Evolutionary conservation across 768 basidiomycete species (phyloP), one percentile per base, ranked within the genome.

Genomic region (Pulveroboletus sp.): DNA sequence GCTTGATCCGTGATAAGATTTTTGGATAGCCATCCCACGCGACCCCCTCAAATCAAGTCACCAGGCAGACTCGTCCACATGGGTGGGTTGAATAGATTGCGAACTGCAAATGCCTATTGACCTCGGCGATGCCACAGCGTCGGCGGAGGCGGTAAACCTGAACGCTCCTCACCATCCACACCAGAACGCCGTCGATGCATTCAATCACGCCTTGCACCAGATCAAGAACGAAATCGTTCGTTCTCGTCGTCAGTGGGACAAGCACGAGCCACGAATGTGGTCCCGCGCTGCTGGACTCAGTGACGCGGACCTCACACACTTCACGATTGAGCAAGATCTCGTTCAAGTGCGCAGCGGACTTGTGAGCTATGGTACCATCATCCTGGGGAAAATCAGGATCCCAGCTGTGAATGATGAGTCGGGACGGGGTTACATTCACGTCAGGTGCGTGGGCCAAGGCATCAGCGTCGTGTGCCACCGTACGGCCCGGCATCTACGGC

Each of bases 371-470:
- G 88, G 88, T 14, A 79, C 76, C 9, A 79, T 89, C 49, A 78
- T 91, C 52, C 64, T 91, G 10, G 87, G 89, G 26, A 89, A 90
- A 74, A 78, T 89, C 64, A 78, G 77, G 57, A 74, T 89, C 39
- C 84, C 85, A 8, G 83, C 78, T 18, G 70, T 88, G 46, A 71
- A 78, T 7, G 86, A 87, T 59, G 70, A 79, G 58, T 17, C 57
- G 28, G 85, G 86, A 27, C 73, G 74, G 57, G 86, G 86, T 10
- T 87, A 76, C 59, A 58, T 89, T 46, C 86, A 89, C 56, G 78
- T 89, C 61, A 78, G 85, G 86, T 86, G 57, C 57, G 74, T 66
- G 43, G 36, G 9, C 36, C 48, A 32, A 43, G 21, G 21, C 42
- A n/a, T n/a, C n/a, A n/a, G n/a, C n/a, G n/a, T n/a, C n/a, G n/a